These are phyloP conservation scores for Ziziphus jujuba DNA, from an alignment of 306 rosid species.

Conservation along the genomic window DNA sequence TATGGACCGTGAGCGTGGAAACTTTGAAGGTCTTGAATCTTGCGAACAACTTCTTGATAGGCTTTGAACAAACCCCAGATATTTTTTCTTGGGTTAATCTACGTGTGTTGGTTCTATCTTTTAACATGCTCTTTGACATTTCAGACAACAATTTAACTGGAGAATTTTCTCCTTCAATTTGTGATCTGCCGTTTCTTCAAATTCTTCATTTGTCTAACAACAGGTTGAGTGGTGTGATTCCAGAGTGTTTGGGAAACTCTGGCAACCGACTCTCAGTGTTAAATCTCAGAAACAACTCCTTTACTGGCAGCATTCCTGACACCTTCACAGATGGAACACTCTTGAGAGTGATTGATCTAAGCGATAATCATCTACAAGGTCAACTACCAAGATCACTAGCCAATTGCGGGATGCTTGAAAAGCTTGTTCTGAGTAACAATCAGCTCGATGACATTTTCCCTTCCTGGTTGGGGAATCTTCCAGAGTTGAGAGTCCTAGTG, in stretches of 20 bases:
- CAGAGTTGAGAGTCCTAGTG: neutral
- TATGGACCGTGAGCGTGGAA: slow-evolving; percentile 18
- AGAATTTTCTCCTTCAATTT: slow-evolving; percentile 5
- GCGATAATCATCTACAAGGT: slow-evolving; percentile 17
- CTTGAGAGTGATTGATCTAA: slow-evolving; percentile 12
- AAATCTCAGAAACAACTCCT: neutral
- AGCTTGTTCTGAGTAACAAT: slow-evolving; percentile 8
- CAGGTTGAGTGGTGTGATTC: slow-evolving; percentile 6
- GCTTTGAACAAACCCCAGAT: slow-evolving; percentile 15
- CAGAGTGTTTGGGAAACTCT: slow-evolving; percentile 18
- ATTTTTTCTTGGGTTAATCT: slow-evolving; percentile 15
- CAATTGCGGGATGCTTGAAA: slow-evolving; percentile 9
- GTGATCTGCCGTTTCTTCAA: neutral
- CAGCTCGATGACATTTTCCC: slow-evolving; percentile 33
- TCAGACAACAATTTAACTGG: neutral
- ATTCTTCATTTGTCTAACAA: slow-evolving; percentile 3
- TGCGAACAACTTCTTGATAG: neutral
- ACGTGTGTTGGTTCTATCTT: neutral
- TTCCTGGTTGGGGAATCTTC: slow-evolving; percentile 35
- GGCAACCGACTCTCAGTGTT: neutral
- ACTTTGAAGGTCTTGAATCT: neutral
- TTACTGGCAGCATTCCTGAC: neutral
- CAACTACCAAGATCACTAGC: slow-evolving; percentile 25
- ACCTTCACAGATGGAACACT: neutral
- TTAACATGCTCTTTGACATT: neutral